These are phyloP conservation scores for Capsella rubella DNA, from an alignment of 441 rosid species.

Conservation along the genomic window DNA sequence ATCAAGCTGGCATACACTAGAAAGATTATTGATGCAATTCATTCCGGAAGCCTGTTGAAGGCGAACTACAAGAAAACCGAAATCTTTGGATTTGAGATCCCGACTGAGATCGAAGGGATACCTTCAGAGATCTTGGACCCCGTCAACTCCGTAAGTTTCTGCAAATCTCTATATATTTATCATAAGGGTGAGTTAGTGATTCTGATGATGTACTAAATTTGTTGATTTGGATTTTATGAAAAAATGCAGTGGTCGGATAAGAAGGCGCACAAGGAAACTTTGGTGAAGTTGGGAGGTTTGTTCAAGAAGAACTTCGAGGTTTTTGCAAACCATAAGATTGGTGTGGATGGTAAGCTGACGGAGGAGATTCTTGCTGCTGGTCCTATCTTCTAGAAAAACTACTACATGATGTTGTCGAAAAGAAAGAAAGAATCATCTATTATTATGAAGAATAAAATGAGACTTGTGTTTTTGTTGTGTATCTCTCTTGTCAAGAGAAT, in stretches of 20 bases:
- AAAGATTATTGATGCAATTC: constrained; percentile 86
- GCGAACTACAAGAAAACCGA: constrained; percentile 75
- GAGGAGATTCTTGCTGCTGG: constrained; percentile 87
- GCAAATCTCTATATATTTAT: not conserved
- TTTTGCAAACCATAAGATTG: constrained; percentile 73
- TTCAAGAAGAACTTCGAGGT: constrained; percentile 82
- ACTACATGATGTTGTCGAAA: constrained; percentile 8
- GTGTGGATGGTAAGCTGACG: constrained; percentile 66
- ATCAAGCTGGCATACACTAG: constrained; percentile 87
- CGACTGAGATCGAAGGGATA: constrained; percentile 72
- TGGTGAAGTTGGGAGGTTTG: constrained; percentile 76
- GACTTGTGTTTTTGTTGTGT: constrained; percentile 17
- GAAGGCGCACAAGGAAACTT: constrained; percentile 70
- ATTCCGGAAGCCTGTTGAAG: constrained; percentile 80
- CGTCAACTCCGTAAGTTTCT: constrained; percentile 66
- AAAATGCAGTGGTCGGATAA: constrained; percentile 73
- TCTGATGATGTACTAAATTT: not conserved
- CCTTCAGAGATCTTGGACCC: constrained; percentile 91
- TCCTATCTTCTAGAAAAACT: constrained; percentile 54
- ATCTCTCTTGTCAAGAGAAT: not conserved
- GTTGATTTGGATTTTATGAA: constrained; percentile 1
- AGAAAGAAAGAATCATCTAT: not conserved
- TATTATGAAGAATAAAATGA: constrained; percentile 11
- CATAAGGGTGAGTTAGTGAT: not conserved
- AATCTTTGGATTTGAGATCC: constrained; percentile 89